A percentile compares a stretch with the other conserved stretches of the same genome.
Conservation (phyloP, 2,329 filamentous ascomycete genomes). For the Aspergillaceae sp. region DNA sequence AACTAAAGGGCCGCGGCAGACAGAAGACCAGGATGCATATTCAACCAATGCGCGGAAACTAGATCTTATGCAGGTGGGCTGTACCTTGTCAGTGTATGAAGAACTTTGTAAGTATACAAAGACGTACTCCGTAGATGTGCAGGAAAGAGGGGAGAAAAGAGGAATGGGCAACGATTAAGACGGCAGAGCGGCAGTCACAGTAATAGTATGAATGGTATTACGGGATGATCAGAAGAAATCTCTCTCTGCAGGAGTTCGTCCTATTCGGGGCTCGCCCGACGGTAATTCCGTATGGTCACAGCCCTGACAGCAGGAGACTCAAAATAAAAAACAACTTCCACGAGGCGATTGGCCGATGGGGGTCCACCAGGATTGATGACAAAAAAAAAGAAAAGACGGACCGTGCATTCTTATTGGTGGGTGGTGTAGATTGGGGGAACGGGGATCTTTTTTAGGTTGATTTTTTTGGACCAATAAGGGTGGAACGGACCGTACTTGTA, state of each 20-base stretch:
- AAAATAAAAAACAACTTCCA: slow-evolving; percentile 6
- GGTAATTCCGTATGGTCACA: slow-evolving; percentile 26
- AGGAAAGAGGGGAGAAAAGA: too few relatives aligned
- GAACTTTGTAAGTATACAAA: too few relatives aligned
- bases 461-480: slow-evolving; percentile 5
- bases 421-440: slow-evolving; percentile 18
- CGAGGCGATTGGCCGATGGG: slow-evolving; percentile 9
- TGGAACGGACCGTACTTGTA: neutral
- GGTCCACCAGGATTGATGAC: neutral
- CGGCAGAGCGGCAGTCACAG: too few relatives aligned
- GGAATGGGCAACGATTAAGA: too few relatives aligned
- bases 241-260: neutral
- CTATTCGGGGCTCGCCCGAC: neutral
- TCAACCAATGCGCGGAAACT: neutral
- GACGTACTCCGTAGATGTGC: too few relatives aligned
- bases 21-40: neutral
- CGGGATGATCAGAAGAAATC: too few relatives aligned
- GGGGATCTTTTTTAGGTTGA: slow-evolving; percentile 17
- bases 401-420: slow-evolving; percentile 22
- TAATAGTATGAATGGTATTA: too few relatives aligned
- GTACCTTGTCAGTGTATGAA: neutral
- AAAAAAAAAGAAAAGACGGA: slow-evolving; percentile 15
- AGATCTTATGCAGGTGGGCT: neutral
- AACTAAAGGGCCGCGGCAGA: neutral
- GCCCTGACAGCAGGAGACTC: slow-evolving; percentile 4